These are phyloP conservation scores for Protea cynaroides DNA, from an alignment of 164 flowering plant species.

Conservation along the genomic window DNA sequence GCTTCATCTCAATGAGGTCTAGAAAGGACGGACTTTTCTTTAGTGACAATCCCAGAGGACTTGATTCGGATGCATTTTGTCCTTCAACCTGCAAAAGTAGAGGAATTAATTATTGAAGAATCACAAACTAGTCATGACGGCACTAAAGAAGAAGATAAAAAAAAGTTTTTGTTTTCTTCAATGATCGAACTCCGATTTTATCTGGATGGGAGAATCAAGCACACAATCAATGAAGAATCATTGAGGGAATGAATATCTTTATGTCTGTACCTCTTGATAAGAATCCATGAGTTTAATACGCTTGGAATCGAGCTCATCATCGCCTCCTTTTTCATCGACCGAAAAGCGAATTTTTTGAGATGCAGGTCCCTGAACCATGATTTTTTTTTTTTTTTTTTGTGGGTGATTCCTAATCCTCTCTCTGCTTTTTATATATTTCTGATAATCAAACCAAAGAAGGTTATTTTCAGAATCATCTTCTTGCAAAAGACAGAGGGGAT, in stretches of 20 bases:
- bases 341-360: not conserved
- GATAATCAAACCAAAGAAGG: no score
- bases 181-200: not conserved
- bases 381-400: no score
- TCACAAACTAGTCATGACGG: not conserved
- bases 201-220: no score
- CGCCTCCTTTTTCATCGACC: not conserved
- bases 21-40: not conserved
- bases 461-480: no score
- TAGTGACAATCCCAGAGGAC: not conserved
- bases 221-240: not conserved
- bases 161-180: not conserved
- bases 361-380: not conserved
- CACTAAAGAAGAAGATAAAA: not conserved
- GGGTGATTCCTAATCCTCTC: not conserved
- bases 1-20: not conserved
- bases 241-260: not conserved
- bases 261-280: not conserved
- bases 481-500: not conserved
- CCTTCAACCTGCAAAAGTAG: not conserved
- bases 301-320: not conserved
- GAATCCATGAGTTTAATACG: not conserved
- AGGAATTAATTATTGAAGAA: not conserved
- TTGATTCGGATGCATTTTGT: not conserved
- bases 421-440: not conserved